Base-by-base conservation (phyloP, 2,329 filamentous ascomycete species). In the Phialophora macrospora region DNA sequence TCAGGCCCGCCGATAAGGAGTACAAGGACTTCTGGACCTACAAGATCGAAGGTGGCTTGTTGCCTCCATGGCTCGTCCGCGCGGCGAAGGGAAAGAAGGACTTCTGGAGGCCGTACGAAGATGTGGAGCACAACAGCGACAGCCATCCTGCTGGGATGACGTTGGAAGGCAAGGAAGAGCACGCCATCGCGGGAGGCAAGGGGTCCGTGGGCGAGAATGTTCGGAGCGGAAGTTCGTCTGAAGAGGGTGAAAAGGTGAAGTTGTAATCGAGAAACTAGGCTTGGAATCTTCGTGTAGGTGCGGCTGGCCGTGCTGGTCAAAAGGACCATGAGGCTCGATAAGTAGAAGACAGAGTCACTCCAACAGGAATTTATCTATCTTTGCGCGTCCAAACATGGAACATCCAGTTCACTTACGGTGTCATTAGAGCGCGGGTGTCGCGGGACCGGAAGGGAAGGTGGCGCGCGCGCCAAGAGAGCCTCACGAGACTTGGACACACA, bases 1-100 rank as follows among this genome's bases (percentile, higher is more conserved):
- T 96, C 69, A 84, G 88, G 7, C 92, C 92, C 0, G 83, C 85
- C 5, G 91, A 93, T 78, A 90, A 92, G 78, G 84, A 90, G 7
- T 81, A 89, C 73, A 91, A 92, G 76, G 92, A 95, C 65, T 85
- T 83, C 9, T 96, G 92, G 92, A 91, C 90, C 0, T 94, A 88
- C 80, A 87, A 85, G 73, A 84, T 93, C 32, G 85, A 88, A 0
- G 91, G 91, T 17, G 91, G 91, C 0, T 78, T 95, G 57, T 78
- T 93, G 28, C 91, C 92, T 0, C 86, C 86, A 0, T 96, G 92
- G 92, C 74, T 92, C 59, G 80, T 82, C 64, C 84, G 92, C 32
- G 79, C 89, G 4, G 75, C 78, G 0, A 79, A 79, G 44, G 91
- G 91, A 30, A 90, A 92, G 81, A 89, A 84, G 78, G 85, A 90